Evolutionary conservation across 805 yeast genomes (phyloP).

Genomic region (Scheffersomyces spartinae): DNA sequence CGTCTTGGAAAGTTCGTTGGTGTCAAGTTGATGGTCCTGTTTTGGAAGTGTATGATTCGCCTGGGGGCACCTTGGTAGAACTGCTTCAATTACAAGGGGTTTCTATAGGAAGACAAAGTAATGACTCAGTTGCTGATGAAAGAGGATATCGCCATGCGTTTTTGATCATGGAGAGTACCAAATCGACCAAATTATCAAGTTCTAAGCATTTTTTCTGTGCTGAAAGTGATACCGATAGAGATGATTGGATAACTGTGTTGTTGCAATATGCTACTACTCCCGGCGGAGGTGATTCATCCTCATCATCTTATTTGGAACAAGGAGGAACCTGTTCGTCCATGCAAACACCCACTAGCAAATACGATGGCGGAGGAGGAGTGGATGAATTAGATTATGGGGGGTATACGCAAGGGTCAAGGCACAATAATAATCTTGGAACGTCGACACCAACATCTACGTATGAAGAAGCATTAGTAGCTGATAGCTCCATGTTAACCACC

Average conservation of each 20-base stretch:
- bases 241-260: conserved; percentile 49
- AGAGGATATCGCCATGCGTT: conserved; percentile 51
- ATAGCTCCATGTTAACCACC: too few relatives aligned
- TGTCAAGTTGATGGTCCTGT: conserved; percentile 52
- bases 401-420: too few relatives aligned
- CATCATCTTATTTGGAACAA: too few relatives aligned
- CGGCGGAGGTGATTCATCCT: too few relatives aligned
- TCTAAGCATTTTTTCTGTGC: conserved; percentile 62
- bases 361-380: too few relatives aligned
- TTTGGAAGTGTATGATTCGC: conserved; percentile 45
- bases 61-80: conserved; percentile 45
- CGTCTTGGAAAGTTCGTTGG: conserved; percentile 59
- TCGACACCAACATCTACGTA: too few relatives aligned
- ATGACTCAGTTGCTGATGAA: conserved; percentile 30
- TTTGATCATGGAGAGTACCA: conserved; percentile 31
- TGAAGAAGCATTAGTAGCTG: too few relatives aligned
- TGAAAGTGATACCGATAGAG: conserved; percentile 68
- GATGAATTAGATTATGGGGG: too few relatives aligned
- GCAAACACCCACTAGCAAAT: too few relatives aligned
- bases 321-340: too few relatives aligned
- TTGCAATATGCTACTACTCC: too few relatives aligned
- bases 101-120: conserved; percentile 43
- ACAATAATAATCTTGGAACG: too few relatives aligned
- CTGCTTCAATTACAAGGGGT: conserved; percentile 37
- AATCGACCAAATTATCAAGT: conserved; percentile 15